These are phyloP conservation scores for Syncephalis plumigaleata DNA, from an alignment of 371 early-diverging fungal species.

Conservation along the genomic window DNA sequence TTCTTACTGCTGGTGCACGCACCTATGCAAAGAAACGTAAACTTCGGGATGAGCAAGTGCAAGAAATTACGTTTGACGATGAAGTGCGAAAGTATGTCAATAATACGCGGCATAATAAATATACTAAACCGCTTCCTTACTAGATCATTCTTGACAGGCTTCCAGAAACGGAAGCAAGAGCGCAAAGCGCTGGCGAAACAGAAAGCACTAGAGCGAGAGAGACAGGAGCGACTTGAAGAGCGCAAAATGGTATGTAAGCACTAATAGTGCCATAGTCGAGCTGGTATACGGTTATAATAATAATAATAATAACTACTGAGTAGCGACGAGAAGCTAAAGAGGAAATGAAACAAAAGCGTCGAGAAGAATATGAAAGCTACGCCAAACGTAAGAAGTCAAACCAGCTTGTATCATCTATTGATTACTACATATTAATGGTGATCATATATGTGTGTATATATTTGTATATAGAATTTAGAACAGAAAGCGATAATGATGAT, in stretches of 20 bases:
- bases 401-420: no score
- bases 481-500: not conserved
- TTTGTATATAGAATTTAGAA: not conserved
- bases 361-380: not conserved
- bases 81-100: constrained; percentile 4
- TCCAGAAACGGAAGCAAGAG: not conserved
- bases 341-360: not conserved
- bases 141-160: not conserved
- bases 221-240: not conserved
- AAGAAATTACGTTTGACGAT: constrained; percentile 8
- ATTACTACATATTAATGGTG: no score
- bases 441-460: no score
- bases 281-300: no score
- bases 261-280: not conserved
- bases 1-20: constrained; percentile 1
- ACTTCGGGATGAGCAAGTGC: constrained; percentile 1
- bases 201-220: not conserved
- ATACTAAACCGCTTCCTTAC: not conserved
- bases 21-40: constrained; percentile 7
- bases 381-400: not conserved
- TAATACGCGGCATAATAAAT: not conserved
- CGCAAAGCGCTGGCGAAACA: not conserved
- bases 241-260: not conserved
- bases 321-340: not conserved
- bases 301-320: not conserved